These are phyloP conservation scores for Saturnispora diversa DNA, from an alignment of 805 yeast species.

Conservation along the genomic window DNA sequence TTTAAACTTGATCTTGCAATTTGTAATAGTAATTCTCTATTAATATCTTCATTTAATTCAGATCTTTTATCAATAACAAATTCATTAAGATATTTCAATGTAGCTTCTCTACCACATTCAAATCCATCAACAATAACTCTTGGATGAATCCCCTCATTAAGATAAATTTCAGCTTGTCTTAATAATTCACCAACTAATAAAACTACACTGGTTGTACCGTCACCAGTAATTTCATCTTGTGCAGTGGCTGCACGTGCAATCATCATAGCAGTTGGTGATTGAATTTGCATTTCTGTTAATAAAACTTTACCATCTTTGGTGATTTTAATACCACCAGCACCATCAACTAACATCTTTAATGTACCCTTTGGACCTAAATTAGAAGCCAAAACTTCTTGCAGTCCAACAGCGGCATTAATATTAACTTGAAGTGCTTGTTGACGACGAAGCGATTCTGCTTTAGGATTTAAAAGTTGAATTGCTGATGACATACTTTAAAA, in stretches of 20 bases:
- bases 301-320: slow-evolving; percentile 96
- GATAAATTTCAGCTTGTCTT: slow-evolving; percentile 88
- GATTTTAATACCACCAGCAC: slow-evolving; percentile 89
- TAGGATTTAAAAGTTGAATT: slow-evolving; percentile 87
- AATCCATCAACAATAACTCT: slow-evolving; percentile 91
- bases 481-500: slow-evolving; percentile 38
- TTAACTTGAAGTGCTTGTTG: slow-evolving; percentile 93
- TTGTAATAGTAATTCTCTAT: slow-evolving; percentile 82
- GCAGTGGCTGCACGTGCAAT: slow-evolving; percentile 97
- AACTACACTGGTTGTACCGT: slow-evolving; percentile 95
- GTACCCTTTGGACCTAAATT: slow-evolving; percentile 98
- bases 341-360: slow-evolving; percentile 91
- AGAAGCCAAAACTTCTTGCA: slow-evolving; percentile 84
- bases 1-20: slow-evolving; percentile 85
- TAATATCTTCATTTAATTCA: slow-evolving; percentile 37
- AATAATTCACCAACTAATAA: slow-evolving; percentile 88
- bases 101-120: slow-evolving; percentile 75
- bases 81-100: slow-evolving; percentile 59
- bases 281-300: slow-evolving; percentile 93
- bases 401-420: slow-evolving; percentile 92
- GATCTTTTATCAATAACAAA: slow-evolving; percentile 43
- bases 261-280: slow-evolving; percentile 82
- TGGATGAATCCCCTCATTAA: slow-evolving; percentile 93
- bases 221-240: slow-evolving; percentile 98
- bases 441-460: slow-evolving; percentile 94